phyloP scores from a whole-genome alignment of 768 basidiomycete genomes.

The Russula compacta region DNA sequence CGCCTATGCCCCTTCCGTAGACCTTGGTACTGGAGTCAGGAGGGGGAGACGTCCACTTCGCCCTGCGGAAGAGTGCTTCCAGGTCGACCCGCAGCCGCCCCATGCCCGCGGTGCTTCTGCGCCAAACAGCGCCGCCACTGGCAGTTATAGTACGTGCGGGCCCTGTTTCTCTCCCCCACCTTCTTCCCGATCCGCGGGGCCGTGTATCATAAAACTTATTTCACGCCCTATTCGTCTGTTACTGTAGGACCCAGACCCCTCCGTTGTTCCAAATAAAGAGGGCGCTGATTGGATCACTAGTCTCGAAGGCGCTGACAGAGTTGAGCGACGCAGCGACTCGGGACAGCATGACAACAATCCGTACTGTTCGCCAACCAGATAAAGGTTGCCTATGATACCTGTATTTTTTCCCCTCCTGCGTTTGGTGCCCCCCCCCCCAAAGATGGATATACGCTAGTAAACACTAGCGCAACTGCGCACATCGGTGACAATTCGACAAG shows the following conservation, averaged over 20 bases:
- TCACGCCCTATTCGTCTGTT: neutral
- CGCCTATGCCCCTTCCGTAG: constrained; percentile 30
- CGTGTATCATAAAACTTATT: neutral
- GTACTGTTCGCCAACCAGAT: constrained; percentile 60
- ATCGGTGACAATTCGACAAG: neutral
- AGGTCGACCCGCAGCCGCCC: constrained; percentile 37
- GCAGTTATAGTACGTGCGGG: constrained; percentile 42
- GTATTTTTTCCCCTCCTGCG: neutral
- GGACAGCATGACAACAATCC: constrained; percentile 51
- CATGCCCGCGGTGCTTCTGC: constrained; percentile 57
- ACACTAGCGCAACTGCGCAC: constrained; percentile 1
- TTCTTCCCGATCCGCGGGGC: neutral
- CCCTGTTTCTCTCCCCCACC: neutral
- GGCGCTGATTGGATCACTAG: constrained; percentile 46
- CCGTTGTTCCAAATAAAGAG: constrained; percentile 30
- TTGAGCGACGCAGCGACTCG: constrained; percentile 37
- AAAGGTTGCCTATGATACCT: constrained; percentile 36
- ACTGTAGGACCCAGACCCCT: constrained; percentile 45
- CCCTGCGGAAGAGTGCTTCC: constrained; percentile 47
- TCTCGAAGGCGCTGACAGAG: constrained; percentile 50
- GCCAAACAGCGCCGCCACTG: constrained; percentile 38
- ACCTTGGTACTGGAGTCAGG: constrained; percentile 46
- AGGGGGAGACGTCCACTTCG: constrained; percentile 48
- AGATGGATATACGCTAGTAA: constrained; percentile 44
- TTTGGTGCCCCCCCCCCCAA: neutral